Base-by-base conservation (phyloP, 192 early-diverging fungal genomes). In the Lobosporangium transversale region DNA sequence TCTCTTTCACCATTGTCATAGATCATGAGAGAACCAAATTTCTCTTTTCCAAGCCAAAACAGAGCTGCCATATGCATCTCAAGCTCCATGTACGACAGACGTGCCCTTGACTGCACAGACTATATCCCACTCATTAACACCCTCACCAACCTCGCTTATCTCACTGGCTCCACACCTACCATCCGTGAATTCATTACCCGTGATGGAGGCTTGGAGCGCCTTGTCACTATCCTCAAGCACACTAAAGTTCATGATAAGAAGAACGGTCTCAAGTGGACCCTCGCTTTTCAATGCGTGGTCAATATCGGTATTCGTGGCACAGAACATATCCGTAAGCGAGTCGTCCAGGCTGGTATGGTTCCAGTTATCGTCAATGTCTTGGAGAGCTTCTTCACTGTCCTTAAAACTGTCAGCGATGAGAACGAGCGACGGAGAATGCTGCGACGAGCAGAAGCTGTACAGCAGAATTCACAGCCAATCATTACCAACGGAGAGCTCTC, bases 31-130 rank as follows among this genome's bases (percentile, higher is more conserved):
- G 90, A 94, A 79, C 90, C 91, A 67, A 94, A 94, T 70, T 91
- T 93, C 71, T 89, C 89, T 56, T 89, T 89, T 61, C 93, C 92
- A 48, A 79, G 84, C 27, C 88, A 87, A 66, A 92, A 94, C 81
- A 89, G 90, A 81, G 92, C 93, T 9, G 88, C 88, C 21, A 88
- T 94, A 18, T 89, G 88, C 53, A 93, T 94, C 66, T 88, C 90
- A 11, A 89, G 89, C 30, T 86, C 90, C 11, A 84, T 92, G 45
- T 98, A 96, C 75, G 96, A 98, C 81, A 90, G 95, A 70, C 92
- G 96, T 68, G 96, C 94, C n/a, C 87, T 98, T n/a, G 90, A 94
- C 71, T 93, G 91, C 70, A 94, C 94, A 6, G 94, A 94, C 73
- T 89, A 89, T 43, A 81, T 94, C 64, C 89, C 95, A 31, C 87